A percentile compares a stretch with the other conserved stretches of the same genome.
Evolutionary conservation across 2,329 filamentous ascomycete species (phyloP).

Genomic region (Trichoderma oligosporum): DNA sequence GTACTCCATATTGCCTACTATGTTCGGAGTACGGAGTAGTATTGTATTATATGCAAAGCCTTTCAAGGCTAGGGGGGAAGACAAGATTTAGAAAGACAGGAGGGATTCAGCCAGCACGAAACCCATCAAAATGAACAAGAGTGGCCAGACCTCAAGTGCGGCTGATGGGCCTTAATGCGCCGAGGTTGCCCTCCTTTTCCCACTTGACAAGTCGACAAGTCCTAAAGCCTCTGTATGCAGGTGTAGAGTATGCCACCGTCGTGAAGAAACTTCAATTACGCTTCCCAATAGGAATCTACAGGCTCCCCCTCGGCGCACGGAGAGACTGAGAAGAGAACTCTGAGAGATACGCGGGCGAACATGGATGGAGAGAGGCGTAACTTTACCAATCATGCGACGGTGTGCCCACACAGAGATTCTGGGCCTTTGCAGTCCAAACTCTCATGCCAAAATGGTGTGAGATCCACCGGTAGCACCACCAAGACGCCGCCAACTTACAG

Average conservation of each 20-base stretch:
- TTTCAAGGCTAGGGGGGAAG: slow-evolving; percentile 8
- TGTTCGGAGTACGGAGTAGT: too few species aligned
- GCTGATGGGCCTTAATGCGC: too few species aligned
- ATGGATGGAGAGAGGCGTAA: neutral
- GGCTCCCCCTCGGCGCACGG: too few species aligned
- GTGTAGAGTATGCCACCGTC: neutral
- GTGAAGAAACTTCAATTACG: neutral
- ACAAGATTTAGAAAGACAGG: neutral
- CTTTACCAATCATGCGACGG: slow-evolving; percentile 17
- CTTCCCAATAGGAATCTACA: neutral
- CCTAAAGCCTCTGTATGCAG: too few species aligned
- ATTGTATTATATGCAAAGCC: too few species aligned
- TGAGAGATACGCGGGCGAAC: neutral
- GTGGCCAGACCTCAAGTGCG: too few species aligned
- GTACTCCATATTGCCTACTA: too few species aligned
- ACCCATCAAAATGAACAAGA: too few species aligned
- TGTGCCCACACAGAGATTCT: slow-evolving; percentile 18
- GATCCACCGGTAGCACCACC: slow-evolving; percentile 18
- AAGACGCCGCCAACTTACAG: slow-evolving; percentile 1
- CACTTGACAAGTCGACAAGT: too few species aligned
- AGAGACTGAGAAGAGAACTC: too few species aligned
- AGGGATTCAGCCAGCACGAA: too few species aligned
- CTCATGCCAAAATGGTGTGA: slow-evolving; percentile 7
- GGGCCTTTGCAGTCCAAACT: slow-evolving; percentile 13
- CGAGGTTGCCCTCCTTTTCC: too few species aligned